Base-by-base conservation (phyloP, 192 early-diverging fungal species). In the Coemansia sp. region DNA sequence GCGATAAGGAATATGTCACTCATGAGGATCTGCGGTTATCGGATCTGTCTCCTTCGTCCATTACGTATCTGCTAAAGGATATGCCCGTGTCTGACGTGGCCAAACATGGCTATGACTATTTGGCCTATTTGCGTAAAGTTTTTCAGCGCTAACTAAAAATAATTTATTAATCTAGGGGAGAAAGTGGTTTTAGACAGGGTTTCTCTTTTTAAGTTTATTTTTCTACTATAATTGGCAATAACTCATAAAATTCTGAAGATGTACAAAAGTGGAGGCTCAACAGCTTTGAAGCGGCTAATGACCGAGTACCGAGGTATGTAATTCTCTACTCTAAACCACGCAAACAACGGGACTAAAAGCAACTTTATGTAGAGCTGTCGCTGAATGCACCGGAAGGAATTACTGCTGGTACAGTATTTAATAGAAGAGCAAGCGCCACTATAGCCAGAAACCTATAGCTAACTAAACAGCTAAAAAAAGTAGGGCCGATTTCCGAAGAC, bases 371-470 rank as follows among this genome's bases (percentile, higher is more conserved):
- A 85, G 94, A 95, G 60, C 68, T 97, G 46, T 94, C 91, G 6
- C 57, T 91, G 19, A 87, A 95, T 69, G 82, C 94, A 18, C 93
- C 94, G 6, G 92, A 97, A 48, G 94, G 93, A 49, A 97, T 97
- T 54, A 90, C 84, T 51, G 93, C 94, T 15, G 86, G 89, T 87
- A 52, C 77, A 56, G 59, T 63, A 57, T 62, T 44, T 15, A 30
- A 63, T 53, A 53, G 23, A 39, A 64, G 9, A 31, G 6, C 3
- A 31, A 21, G 7, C 18, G 43, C 43, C 21, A 21, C 18, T 45
- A 18, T 10, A 7, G n/a, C 40, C 40, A 45, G 15, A 16, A 0
- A 14, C 43, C 10, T 16, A 45, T 18, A 10, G 5, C 43, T 16
- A 9, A 20, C 43, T 45, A 45, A 45, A 45, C 15, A 45, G 21